Evolutionary conservation across 305 asterid species (phyloP), one percentile per base, ranked within the genome.

Genomic region (Ilex paraguariensis): DNA sequence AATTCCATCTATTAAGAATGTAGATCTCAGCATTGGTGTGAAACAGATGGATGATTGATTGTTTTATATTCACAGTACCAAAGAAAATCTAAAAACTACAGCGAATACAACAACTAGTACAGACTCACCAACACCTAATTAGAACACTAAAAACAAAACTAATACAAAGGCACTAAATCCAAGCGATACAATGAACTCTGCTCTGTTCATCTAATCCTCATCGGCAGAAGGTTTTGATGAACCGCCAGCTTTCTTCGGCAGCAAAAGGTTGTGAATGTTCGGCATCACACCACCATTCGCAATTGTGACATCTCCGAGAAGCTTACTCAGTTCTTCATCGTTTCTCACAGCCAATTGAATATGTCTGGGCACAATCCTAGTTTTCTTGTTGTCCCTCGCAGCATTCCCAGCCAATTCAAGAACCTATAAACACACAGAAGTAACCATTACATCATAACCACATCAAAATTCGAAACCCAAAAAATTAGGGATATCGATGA

Each of bases 221-320:
- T 76, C 85, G 3, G 64, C 78, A 1, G 77, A 31, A 3, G 80
- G 78, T 74, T 76, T 80, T 3, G 85, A 80, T 0, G 75, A 63
- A 4, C 72, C 71, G 10, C 82, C 82, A 7, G 82, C 44, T 59
- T 77, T 77, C 73, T 80, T 80, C 0, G 82, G 82, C 0, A 80
- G 77, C 65, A 77, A 63, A 0, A 80, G 77, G 71, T 77, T 77
- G 71, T 80, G 82, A 68, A 80, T 80, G 70, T 77, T 81, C 44
- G 86, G 86, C 79, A 77, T 77, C 58, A 77, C 82, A 6, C 85
- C 82, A 4, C 85, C 86, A 10, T 75, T 75, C 0, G 86, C 86
- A 12, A 81, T 81, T 0, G 83, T 81, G 10, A 81, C 86, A 44
- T 78, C 86, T 0, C 83, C 81, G 2, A 81, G 54, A 2, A 81